Evolutionary conservation across 306 rosid genomes (phyloP), one percentile per base, ranked within the genome.

Genomic region (Prunus campanulata): DNA sequence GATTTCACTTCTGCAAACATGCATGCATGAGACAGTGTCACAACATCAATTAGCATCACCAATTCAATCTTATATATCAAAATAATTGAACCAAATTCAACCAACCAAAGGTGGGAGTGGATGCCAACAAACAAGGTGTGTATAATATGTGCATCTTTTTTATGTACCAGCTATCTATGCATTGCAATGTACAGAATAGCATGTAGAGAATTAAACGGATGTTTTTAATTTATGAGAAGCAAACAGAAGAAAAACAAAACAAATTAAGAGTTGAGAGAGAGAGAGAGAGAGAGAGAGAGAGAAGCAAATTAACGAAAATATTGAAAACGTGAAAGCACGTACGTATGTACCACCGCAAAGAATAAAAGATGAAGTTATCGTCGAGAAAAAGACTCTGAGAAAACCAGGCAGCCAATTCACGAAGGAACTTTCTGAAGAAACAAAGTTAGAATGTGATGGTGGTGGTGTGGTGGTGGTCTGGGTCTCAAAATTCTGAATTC

Each of bases 311-410:
- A 2, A 60, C 25, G 15, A 60, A 22, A 11, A 29, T 30, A 14
- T 29, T 52, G 35, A 39, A 55, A 55, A 72, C 68, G 46, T 72
- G 77, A 59, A 25, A 30, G 68, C 77, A 72, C 77, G 68, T 57
- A 72, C 39, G 39, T 39, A 39, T 4, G 44, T 39, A 39, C 9
- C 44, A 39, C 77, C 66, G 6, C 20, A 30, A 69, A 27, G 11
- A n/a, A 29, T 29, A 63, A 35, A 29, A 62, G 67, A 62, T 29
- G 44, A 7, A 49, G 24, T 52, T 52, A 52, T 52, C 2, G 59
- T 52, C 59, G 12, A 60, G 48, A 30, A 32, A 30, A 55, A 56
- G 42, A 47, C 54, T 13, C 14, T 49, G 54, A 49, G 54, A 49
- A 49, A 49, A 13, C 54, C 54, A 49, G 16, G 18, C 54, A 49